Evolutionary conservation across 2,329 filamentous ascomycete species (phyloP), one percentile per base, ranked within the genome.

Genomic region (Fusarium mexicanum): DNA sequence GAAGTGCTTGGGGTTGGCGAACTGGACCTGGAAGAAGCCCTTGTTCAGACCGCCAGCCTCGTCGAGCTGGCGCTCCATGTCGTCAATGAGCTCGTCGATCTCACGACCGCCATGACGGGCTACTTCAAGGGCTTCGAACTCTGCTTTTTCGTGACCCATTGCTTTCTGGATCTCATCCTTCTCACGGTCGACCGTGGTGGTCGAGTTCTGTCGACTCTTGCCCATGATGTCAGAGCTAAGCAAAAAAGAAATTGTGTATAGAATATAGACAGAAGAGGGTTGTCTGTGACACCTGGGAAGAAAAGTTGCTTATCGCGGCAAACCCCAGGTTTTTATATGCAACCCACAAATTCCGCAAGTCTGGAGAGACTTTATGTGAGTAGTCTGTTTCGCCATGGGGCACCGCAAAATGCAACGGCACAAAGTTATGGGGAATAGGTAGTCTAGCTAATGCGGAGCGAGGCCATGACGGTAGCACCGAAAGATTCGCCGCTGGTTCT

Each of bases 1-100:
- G 80, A 93, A 94, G 63, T 82, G 78, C 77, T 90, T 88, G 1
- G 91, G 90, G 79, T 92, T 87, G 58, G 68, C 57, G 26, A 93
- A 90, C 41, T 88, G 82, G 48, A 92, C 71, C 46, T 91, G 84
- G 77, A 90, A 89, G 70, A 85, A 83, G 44, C 84, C 81, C 33
- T 78, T 82, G 31, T 80, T 78, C 3, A 80, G 73, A 14, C 81
- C 81, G 3, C 80, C 81, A 5, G 66, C 55, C 6, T 73, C 81
- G 17, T 79, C 81, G 24, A 86, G 80, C 76, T 85, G 80, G 16
- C 76, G 76, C 74, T 86, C 84, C 83, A 86, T 83, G 55, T 83
- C 81, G 31, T 75, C 75, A 40, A 86, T 84, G 58, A 85, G 77
- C 20, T 78, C 79, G 53, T 85, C 81, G 22, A 85, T 77, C 51